These are phyloP conservation scores for Chaetomiaceae sp. DNA, from an alignment of 2,329 filamentous ascomycete genomes.

Conservation along the genomic window DNA sequence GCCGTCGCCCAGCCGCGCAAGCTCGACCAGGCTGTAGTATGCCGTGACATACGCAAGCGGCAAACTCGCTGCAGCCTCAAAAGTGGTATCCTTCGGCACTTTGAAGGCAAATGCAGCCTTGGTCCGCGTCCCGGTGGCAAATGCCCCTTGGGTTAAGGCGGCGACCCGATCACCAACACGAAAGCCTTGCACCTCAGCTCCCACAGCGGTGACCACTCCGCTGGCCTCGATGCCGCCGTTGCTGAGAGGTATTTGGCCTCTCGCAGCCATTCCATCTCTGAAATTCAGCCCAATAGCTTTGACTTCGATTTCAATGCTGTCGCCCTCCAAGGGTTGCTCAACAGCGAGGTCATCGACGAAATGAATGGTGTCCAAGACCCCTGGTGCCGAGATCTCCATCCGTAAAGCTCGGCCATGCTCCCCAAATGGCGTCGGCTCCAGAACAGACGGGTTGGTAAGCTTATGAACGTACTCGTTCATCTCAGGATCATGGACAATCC, in stretches of 20 bases:
- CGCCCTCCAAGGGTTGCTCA: constrained; percentile 27
- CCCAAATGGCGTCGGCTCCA: constrained; percentile 39
- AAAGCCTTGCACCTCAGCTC: constrained; percentile 25
- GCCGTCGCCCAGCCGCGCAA: constrained; percentile 35
- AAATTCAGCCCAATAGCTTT: constrained; percentile 42
- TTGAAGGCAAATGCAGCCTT: constrained; percentile 30
- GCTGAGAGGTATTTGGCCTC: constrained; percentile 34
- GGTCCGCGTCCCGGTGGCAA: constrained; percentile 32
- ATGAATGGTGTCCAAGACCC: constrained; percentile 37
- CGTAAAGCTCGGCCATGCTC: constrained; percentile 32
- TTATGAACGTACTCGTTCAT: constrained; percentile 41
- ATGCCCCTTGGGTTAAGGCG: constrained; percentile 32
- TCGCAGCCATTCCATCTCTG: constrained; percentile 42
- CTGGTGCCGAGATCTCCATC: constrained; percentile 36
- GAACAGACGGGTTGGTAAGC: constrained; percentile 35
- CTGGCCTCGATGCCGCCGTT: constrained; percentile 39
- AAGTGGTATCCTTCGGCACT: constrained; percentile 35
- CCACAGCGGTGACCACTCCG: constrained; percentile 31
- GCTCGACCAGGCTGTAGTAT: constrained; percentile 36
- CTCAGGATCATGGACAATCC: constrained; percentile 36
- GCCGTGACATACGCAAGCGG: constrained; percentile 39
- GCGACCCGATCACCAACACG: constrained; percentile 35
- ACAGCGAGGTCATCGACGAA: constrained; percentile 35
- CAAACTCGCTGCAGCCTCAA: constrained; percentile 37
- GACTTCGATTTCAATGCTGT: constrained; percentile 42